These are phyloP conservation scores for rapeseed (Brassica napus) DNA, from an alignment of 345 rosid genomes.

Conservation along the genomic window DNA sequence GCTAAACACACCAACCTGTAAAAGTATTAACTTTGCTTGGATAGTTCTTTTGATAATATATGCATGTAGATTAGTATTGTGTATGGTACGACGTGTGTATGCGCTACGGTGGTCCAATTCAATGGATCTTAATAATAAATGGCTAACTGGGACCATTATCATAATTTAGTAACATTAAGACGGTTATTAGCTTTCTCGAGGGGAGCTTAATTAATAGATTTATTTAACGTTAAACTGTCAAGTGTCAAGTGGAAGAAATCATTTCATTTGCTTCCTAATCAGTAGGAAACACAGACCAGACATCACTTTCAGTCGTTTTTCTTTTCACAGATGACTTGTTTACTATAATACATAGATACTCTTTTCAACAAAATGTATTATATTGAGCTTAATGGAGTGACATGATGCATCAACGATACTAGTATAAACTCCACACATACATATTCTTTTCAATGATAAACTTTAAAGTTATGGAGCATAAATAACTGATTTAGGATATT, in stretches of 20 bases:
- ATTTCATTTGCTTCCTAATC: slow-evolving; percentile 34
- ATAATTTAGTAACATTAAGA: slow-evolving; percentile 15
- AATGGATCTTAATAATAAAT: slow-evolving; percentile 29
- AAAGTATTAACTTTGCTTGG: slow-evolving; percentile 35
- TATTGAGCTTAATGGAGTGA: not conserved
- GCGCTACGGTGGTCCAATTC: slow-evolving; percentile 23
- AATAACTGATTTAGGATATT: not conserved
- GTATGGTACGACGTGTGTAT: not conserved
- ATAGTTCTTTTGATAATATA: slow-evolving; percentile 14
- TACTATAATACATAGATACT: not conserved
- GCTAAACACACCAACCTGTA: slow-evolving; percentile 41
- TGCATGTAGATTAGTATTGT: slow-evolving; percentile 19
- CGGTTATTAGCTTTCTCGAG: slow-evolving; percentile 18
- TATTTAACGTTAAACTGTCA: not conserved
- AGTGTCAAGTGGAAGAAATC: slow-evolving; percentile 29
- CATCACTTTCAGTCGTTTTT: slow-evolving; percentile 18
- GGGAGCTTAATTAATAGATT: not conserved
- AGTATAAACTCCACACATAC: not conserved
- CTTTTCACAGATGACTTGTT: not conserved
- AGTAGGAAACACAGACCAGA: slow-evolving; percentile 39
- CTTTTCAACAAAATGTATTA: not conserved
- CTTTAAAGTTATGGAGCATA: not conserved
- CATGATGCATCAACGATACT: not conserved
- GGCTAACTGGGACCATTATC: slow-evolving; percentile 12
- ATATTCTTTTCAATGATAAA: not conserved